Evolutionary conservation across 169 alveolate genomes (phyloP).

Genomic region (Cryptosporidium felis): DNA sequence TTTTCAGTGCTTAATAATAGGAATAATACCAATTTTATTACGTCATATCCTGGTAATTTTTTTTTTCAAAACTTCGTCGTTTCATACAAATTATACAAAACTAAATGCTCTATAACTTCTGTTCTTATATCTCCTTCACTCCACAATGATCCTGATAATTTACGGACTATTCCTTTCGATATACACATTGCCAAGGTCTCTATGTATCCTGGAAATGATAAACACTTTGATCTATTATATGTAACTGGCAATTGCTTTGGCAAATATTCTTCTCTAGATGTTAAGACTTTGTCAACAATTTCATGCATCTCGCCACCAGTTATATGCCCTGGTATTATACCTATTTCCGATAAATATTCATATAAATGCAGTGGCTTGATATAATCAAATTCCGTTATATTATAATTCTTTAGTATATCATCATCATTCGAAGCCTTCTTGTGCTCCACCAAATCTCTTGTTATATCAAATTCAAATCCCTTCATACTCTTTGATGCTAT

Average conservation of each 20-base stretch:
- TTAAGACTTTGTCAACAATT: slow-evolving; percentile 24
- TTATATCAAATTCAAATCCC: slow-evolving; percentile 42
- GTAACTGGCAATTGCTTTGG: slow-evolving; percentile 57
- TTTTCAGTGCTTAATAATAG: too few relatives aligned
- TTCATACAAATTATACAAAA: slow-evolving; percentile 37
- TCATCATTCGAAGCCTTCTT: slow-evolving; percentile 32
- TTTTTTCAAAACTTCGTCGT: not conserved
- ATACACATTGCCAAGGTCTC: slow-evolving; percentile 62
- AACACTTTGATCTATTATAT: slow-evolving; percentile 15
- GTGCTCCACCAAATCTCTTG: slow-evolving; percentile 30
- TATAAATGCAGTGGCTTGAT: slow-evolving; percentile 43
- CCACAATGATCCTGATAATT: slow-evolving; percentile 65
- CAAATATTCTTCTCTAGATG: slow-evolving; percentile 39
- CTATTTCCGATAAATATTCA: slow-evolving; percentile 21
- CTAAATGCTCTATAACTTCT: slow-evolving; percentile 64
- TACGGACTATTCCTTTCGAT: slow-evolving; percentile 59
- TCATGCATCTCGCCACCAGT: slow-evolving; percentile 53
- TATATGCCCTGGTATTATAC: slow-evolving; percentile 67
- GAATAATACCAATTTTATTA: too few relatives aligned
- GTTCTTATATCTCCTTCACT: slow-evolving; percentile 68
- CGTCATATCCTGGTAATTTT: too few relatives aligned
- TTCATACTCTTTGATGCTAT: slow-evolving; percentile 61
- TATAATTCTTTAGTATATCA: slow-evolving; percentile 55
- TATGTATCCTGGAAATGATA: slow-evolving; percentile 62
- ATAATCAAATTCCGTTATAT: slow-evolving; percentile 60